These are phyloP conservation scores for Botrytis pseudocinerea DNA, from an alignment of 2,329 filamentous ascomycete genomes.

Conservation along the genomic window DNA sequence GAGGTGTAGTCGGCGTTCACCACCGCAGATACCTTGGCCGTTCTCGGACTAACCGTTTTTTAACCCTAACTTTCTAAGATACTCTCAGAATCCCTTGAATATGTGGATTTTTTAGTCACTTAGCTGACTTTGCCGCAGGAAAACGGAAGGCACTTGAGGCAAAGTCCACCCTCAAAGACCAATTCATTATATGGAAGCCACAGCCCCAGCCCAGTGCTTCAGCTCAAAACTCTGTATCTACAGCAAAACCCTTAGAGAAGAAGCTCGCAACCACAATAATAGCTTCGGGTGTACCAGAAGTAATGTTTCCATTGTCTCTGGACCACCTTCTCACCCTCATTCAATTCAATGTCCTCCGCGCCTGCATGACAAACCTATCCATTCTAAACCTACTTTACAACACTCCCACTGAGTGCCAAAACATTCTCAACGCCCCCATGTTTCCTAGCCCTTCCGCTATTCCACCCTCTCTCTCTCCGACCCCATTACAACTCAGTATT, in stretches of 20 bases:
- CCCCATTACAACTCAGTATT: slow-evolving; percentile 43
- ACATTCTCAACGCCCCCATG: slow-evolving; percentile 41
- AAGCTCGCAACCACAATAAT: background rate
- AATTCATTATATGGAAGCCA: background rate
- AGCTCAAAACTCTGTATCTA: background rate
- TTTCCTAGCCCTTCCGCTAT: slow-evolving; percentile 40
- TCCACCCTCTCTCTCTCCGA: slow-evolving; percentile 44
- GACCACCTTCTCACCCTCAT: slow-evolving; percentile 4
- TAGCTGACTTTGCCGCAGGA: background rate
- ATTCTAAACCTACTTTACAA: slow-evolving; percentile 40
- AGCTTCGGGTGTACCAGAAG: background rate
- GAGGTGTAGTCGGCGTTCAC: background rate
- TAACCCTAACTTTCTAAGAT: background rate
- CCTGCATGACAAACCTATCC: slow-evolving; percentile 42
- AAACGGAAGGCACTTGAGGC: background rate
- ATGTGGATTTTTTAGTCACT: background rate
- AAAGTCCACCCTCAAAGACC: background rate
- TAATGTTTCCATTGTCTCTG: background rate
- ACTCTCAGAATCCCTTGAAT: background rate
- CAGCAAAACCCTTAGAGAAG: background rate
- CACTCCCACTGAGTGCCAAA: slow-evolving; percentile 39
- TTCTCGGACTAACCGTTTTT: background rate
- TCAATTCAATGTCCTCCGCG: slow-evolving; percentile 45
- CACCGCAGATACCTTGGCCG: background rate
- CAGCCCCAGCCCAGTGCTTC: background rate